Base-by-base conservation (phyloP, 352 stramenopile genomes). In the Thalassiosira exigua region DNA sequence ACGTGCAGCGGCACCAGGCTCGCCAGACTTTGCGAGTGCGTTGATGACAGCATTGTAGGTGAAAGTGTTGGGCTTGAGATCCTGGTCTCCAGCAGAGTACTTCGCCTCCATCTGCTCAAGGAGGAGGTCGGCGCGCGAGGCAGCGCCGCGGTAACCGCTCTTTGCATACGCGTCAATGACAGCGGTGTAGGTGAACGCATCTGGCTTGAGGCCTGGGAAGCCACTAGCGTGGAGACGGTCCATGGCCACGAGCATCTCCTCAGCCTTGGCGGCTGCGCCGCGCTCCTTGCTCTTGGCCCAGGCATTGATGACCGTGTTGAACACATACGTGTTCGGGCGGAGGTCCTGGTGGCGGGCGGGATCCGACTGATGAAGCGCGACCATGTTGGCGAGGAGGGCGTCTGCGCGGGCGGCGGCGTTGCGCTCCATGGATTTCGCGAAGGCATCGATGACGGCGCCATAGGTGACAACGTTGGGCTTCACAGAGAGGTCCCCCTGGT, bases 21-120 rank as follows among this genome's bases (percentile, higher is more conserved):
- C 87, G 26, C 85, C 84, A 80, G 79, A 89, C 57, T 93, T 91
- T 21, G 87, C 87, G 21, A 93, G 58, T 26, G 85, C 85, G 77
- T 91, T 90, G 50, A 93, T 90, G 19, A 91, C 82, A 22, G 84
- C 84, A 69, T 92, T 92, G 69, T 92, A 92, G n/a, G 74, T 89
- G 46, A 76, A 81, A 0, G 82, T 90, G 67, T 90, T 91, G n/a
- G 87, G 87, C 52, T 88, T 89, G 26, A 93, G 72, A 39, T 89
- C 82, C 11, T 73, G 53, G 69, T 93, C 87, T 54, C 85, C 87
- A 32, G 82, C 79, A 22, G 82, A 24, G 67, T 93, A 90, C 48
- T 91, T 90, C 4, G 85, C 80, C 62, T 93, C 85, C 87, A 93
- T 93, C 60, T 90, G 87, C 44, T 93, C 87, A 14, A 93, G 69